Evolutionary conservation across 805 yeast genomes (phyloP), one percentile per base, ranked within the genome.

Genomic region (Wickerhamiella bombiphila): DNA sequence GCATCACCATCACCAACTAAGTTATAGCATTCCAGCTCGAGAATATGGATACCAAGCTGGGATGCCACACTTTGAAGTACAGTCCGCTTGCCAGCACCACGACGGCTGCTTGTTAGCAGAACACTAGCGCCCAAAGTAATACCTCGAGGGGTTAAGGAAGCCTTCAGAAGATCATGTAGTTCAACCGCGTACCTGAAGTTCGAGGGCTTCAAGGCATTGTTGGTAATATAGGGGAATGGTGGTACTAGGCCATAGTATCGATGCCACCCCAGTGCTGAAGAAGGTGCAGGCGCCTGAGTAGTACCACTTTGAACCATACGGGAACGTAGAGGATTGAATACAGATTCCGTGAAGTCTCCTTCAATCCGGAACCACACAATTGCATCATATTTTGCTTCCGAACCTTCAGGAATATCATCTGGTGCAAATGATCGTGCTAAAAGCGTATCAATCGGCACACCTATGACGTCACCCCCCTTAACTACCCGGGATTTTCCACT

Each of bases 361-460:
- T 32, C 36, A 3, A 88, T 69, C 46, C 70, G 71, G 57, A 85
- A 88, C 95, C 95, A 88, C 0, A 85, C 93, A 15, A 86, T 68
- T 0, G 72, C 63, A 52, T 85, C 82, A 1, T 80, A 74, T 19
- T 17, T 19, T 13, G 22, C 16, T 6, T n/a, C n/a, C 14, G 13
- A 6, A 9, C 33, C 22, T 5, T 7, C 5, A 13, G 33, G 33
- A 7, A 30, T 16, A 8, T 30, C 33, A 7, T 13, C 33, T 17
- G 22, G 22, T 13, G 13, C 22, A 16, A 30, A 30, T 30, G 33
- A 65, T 43, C 66, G 66, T 0, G 93, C 76, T 18, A 80, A 53
- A 2, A 70, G 52, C 0, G 82, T 65, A 53, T 88, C 94, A 30
- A 88, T 68, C 0, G 80, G 69, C 2, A 91, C 72, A 0, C 94